Conservation (phyloP, 139 green algal species). For the Coccomyxa sp. region DNA sequence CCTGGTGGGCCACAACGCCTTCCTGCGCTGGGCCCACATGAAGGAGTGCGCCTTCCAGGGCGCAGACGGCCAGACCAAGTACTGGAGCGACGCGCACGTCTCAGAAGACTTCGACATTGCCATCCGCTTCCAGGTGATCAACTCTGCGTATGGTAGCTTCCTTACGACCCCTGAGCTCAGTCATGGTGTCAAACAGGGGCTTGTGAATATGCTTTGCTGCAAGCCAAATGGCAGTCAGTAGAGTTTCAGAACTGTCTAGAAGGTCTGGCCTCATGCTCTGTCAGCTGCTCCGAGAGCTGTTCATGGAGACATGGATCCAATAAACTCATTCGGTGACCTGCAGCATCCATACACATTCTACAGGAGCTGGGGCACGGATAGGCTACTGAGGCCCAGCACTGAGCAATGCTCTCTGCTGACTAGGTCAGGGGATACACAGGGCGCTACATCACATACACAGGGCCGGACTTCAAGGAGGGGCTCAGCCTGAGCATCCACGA, state of each 20-base stretch:
- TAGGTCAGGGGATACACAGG: neutral
- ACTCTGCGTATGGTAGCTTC: neutral
- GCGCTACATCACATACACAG: constrained; percentile 3
- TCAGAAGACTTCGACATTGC: constrained; percentile 1
- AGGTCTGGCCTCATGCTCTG: too few species aligned
- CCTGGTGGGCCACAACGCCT: constrained; percentile 3
- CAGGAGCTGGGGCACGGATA: too few species aligned
- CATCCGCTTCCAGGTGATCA: neutral
- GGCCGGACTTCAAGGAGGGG: neutral
- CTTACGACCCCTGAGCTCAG: too few species aligned
- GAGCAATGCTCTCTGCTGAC: too few species aligned
- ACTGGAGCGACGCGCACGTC: neutral
- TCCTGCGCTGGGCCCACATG: constrained; percentile 1
- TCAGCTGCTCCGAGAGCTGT: too few species aligned
- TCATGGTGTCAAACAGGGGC: too few species aligned
- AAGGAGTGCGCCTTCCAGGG: neutral
- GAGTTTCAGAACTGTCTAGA: too few species aligned
- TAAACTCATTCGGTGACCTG: too few species aligned
- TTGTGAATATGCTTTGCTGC: too few species aligned
- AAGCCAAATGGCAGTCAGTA: too few species aligned
- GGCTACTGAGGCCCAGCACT: neutral
- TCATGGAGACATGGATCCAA: too few species aligned
- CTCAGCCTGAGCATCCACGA: constrained; percentile 3
- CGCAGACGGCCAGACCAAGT: neutral
- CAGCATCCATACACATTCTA: too few species aligned